Evolutionary conservation across 805 yeast species (phyloP).

Genomic region (Starmerella floris): DNA sequence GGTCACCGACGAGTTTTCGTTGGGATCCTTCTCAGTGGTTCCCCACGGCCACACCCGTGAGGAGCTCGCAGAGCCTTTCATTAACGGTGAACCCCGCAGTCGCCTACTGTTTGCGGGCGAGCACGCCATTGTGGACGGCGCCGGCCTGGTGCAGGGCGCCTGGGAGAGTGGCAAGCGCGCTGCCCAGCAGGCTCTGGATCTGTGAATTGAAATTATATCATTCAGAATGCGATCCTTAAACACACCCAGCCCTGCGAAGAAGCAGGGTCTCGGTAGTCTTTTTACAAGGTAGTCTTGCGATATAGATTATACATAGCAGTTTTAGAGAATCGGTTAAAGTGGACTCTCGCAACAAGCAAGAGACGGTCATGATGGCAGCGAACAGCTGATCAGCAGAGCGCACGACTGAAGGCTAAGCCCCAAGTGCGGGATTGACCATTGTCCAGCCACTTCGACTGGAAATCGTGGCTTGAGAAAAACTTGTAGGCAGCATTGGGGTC

Average conservation of each 20-base stretch:
- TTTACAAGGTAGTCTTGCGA: too few species aligned
- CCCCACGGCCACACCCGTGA: constrained; percentile 56
- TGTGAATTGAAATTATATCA: neutral
- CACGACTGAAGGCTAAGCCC: constrained; percentile 57
- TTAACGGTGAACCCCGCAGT: constrained; percentile 36
- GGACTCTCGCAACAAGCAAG: too few species aligned
- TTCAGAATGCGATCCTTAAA: too few species aligned
- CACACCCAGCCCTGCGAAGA: too few species aligned
- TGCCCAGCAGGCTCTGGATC: constrained; percentile 28
- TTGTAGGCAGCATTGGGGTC: constrained; percentile 49
- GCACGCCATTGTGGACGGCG: constrained; percentile 70
- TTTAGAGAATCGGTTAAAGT: too few species aligned
- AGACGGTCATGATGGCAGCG: too few species aligned
- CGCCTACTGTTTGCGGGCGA: constrained; percentile 72
- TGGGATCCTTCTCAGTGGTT: constrained; percentile 66
- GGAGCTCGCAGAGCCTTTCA: constrained; percentile 45
- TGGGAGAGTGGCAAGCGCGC: constrained; percentile 59
- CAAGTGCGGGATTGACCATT: constrained; percentile 73
- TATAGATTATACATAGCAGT: too few species aligned
- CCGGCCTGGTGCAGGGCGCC: constrained; percentile 85
- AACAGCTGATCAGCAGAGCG: constrained; percentile 11
- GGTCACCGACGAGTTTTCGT: constrained; percentile 54
- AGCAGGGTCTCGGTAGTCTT: too few species aligned
- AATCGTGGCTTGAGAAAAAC: constrained; percentile 43
- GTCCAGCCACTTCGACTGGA: constrained; percentile 46